Percentiles rank a stretch among this genome's conserved stretches.
Evolutionary conservation across 2,329 filamentous ascomycete species (phyloP).

Genomic region (Penicillium sp.): DNA sequence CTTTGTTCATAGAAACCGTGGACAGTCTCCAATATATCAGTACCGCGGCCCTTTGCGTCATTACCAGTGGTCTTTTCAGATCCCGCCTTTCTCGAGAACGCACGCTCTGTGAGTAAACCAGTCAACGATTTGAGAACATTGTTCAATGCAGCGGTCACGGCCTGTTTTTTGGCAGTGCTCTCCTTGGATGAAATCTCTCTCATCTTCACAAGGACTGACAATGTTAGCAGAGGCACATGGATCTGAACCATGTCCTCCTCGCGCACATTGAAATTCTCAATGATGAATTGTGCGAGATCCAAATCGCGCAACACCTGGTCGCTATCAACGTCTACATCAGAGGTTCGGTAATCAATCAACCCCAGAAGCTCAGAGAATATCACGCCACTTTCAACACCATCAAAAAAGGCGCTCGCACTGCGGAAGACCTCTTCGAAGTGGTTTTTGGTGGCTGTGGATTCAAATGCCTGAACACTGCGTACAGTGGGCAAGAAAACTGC

Average conservation of each 20-base stretch:
- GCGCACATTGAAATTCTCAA: conserved; percentile 83
- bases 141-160: conserved; percentile 26
- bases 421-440: conserved; percentile 84
- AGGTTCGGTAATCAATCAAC: conserved; percentile 55
- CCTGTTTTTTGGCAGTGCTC: conserved; percentile 17
- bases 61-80: conserved; percentile 21
- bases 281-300: conserved; percentile 73
- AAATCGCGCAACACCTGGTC: conserved; percentile 61
- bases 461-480: conserved; percentile 73
- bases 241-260: conserved; percentile 93
- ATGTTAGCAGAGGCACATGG: conserved; percentile 73
- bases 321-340: conserved; percentile 49
- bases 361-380: conserved; percentile 82
- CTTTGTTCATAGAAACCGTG: conserved; percentile 67
- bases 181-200: conserved; percentile 32
- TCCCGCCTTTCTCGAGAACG: conserved; percentile 50
- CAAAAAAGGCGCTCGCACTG: conserved; percentile 94
- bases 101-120: conserved; percentile 47
- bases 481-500: conserved; percentile 85
- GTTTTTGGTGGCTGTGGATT: conserved; percentile 62
- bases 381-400: conserved; percentile 89
- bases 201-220: conserved; percentile 59
- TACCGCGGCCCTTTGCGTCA: conserved; percentile 17
- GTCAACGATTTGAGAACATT: conserved; percentile 31
- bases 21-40: conserved; percentile 59